Evolutionary conservation across 352 stramenopile species (phyloP).

Genomic region (Phytophthora brassicae): DNA sequence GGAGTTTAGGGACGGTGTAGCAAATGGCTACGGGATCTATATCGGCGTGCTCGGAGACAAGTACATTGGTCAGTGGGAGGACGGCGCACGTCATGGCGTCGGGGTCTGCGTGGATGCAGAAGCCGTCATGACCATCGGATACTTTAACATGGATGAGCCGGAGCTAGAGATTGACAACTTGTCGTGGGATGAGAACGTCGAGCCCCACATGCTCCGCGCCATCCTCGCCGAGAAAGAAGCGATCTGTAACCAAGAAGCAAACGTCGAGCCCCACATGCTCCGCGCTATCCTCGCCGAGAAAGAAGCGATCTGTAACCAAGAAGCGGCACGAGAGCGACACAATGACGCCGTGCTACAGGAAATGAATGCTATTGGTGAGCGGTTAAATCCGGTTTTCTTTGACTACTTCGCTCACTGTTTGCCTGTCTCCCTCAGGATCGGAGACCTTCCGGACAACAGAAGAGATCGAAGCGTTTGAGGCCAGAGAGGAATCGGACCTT

Average conservation of each 20-base stretch:
- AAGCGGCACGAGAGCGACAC: conserved; percentile 37
- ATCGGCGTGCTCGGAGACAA: conserved; percentile 42
- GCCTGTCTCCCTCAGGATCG: conserved; percentile 17
- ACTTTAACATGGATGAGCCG: conserved; percentile 38
- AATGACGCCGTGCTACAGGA: conserved; percentile 33
- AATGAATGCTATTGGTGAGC: conserved; percentile 35
- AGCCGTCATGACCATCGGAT: conserved; percentile 17
- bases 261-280: conserved; percentile 29
- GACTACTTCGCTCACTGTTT: conserved; percentile 9
- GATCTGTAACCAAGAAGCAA: conserved; percentile 35
- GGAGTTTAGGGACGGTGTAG: conserved; percentile 29
- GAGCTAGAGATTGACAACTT: conserved; percentile 6
- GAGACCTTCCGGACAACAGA: conserved; percentile 26
- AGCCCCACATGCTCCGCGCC: conserved; percentile 35
- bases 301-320: conserved; percentile 37
- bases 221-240: conserved; percentile 44
- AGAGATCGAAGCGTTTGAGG: conserved; percentile 35
- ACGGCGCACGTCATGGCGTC: conserved; percentile 39
- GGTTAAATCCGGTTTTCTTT: conserved; percentile 21
- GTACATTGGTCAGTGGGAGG: conserved; percentile 46
- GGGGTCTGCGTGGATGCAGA: conserved; percentile 43
- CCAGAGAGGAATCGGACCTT: conserved; percentile 29
- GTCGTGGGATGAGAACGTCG: conserved; percentile 15
- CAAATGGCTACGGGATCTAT: conserved; percentile 47
- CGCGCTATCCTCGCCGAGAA: conserved; percentile 44